A percentile compares a stretch with the other conserved stretches of the same genome.
phyloP scores from a whole-genome alignment of 176 grass and related monocot genomes.

The Typha latifolia region DNA sequence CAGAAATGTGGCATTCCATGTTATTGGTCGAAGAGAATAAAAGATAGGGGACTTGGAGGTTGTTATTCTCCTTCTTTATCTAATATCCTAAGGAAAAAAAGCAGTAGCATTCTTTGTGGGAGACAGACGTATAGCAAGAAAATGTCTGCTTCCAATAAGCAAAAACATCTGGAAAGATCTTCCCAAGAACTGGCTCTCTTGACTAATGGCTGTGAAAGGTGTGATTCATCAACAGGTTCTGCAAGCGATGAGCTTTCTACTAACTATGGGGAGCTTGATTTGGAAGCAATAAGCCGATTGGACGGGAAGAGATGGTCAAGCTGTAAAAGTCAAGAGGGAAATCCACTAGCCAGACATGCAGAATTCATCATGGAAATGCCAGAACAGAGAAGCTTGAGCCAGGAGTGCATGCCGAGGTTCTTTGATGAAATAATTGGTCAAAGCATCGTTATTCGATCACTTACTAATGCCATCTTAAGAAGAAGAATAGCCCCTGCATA shows the following conservation, averaged over 20 bases:
- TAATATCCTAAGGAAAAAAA: conserved; percentile 70
- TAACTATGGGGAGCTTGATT: conserved; percentile 80
- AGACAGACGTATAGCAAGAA: conserved; percentile 51
- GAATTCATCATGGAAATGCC: conserved; percentile 18
- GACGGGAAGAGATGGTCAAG: conserved; percentile 87
- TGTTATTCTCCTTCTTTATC: conserved; percentile 75
- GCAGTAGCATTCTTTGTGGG: conserved; percentile 62
- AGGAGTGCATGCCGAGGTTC: conserved; percentile 67
- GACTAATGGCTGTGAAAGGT: conserved; percentile 39
- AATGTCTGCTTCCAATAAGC: conserved; percentile 36
- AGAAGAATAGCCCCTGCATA: conserved; percentile 77
- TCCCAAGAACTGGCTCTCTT: conserved; percentile 47
- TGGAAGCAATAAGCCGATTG: conserved; percentile 69
- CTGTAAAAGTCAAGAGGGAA: conserved; percentile 67
- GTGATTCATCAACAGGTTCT: conserved; percentile 62
- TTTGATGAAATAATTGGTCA: conserved; percentile 91
- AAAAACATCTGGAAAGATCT: conserved; percentile 38
- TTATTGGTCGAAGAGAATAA: conserved; percentile 47
- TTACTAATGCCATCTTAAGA: conserved; percentile 62
- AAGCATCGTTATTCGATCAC: conserved; percentile 62
- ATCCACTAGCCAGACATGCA: conserved; percentile 19
- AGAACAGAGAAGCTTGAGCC: conserved; percentile 80
- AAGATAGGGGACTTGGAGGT: conserved; percentile 19
- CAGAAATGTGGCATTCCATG: conserved; percentile 46
- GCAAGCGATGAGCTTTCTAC: conserved; percentile 68